Percentiles rank a stretch among this genome's conserved stretches.
phyloP scores from a whole-genome alignment of 306 rosid genomes.

The Acacia crassicarpa region DNA sequence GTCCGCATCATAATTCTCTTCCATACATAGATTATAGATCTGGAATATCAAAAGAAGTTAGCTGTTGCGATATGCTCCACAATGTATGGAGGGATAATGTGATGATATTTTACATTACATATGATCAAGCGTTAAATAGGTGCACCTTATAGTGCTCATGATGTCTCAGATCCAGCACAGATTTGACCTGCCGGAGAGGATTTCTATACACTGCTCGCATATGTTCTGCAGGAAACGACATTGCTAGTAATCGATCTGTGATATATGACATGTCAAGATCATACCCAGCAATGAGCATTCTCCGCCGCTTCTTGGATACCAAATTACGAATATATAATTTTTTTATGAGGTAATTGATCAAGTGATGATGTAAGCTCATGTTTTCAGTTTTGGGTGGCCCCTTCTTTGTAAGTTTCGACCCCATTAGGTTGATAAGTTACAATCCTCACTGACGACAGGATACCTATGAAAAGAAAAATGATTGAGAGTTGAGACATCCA shows the following conservation, averaged over 20 bases:
- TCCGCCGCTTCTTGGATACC: slow-evolving; percentile 86
- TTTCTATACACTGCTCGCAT: slow-evolving; percentile 92
- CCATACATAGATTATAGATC: slow-evolving; percentile 92
- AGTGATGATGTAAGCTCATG: slow-evolving; percentile 51
- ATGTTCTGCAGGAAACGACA: slow-evolving; percentile 93
- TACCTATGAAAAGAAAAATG: slow-evolving; percentile 37
- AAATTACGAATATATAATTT: slow-evolving; percentile 74
- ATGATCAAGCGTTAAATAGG: slow-evolving; percentile 23
- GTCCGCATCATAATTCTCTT: slow-evolving; percentile 76
- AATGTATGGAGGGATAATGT: not conserved
- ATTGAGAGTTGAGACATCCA: not conserved
- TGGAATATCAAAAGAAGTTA: slow-evolving; percentile 40
- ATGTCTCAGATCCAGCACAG: slow-evolving; percentile 90
- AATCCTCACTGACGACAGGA: slow-evolving; percentile 28
- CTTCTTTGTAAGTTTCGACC: slow-evolving; percentile 59
- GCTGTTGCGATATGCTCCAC: not conserved
- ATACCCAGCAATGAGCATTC: slow-evolving; percentile 93
- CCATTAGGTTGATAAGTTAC: slow-evolving; percentile 59
- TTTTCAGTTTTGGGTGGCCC: slow-evolving; percentile 39
- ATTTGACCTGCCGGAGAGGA: slow-evolving; percentile 98
- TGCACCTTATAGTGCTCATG: slow-evolving; percentile 75
- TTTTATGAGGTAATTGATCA: slow-evolving; percentile 68
- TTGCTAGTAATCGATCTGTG: slow-evolving; percentile 77
- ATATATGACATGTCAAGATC: slow-evolving; percentile 99
- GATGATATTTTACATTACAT: not conserved